A percentile compares a stretch with the other conserved stretches of the same genome.
Evolutionary conservation across 148 eudicot genomes (phyloP).

Genomic region (Persicaria tinctoria): DNA sequence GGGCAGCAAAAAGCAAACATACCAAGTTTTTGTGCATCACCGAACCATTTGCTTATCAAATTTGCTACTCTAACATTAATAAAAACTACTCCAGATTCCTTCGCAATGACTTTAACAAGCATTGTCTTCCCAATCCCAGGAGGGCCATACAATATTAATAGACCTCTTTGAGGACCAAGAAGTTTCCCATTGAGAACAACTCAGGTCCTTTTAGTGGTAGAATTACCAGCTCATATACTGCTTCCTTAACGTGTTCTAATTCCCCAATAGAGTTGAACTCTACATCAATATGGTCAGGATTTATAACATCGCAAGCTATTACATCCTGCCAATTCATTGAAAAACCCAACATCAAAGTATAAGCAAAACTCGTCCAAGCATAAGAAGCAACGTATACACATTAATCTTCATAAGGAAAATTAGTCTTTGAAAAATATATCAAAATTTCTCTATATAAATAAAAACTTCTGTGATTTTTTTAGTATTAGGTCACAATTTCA

Average conservation of each 20-base stretch:
- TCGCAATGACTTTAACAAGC: conserved; percentile 99
- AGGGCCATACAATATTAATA: conserved; percentile 72
- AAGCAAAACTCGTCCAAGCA: not conserved
- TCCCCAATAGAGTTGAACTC: conserved; percentile 82
- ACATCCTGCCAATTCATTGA: conserved; percentile 46
- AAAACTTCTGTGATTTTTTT: too few species aligned
- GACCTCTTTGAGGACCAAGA: conserved; percentile 84
- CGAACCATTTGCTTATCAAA: conserved; percentile 98
- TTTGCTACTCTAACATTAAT: conserved; percentile 84
- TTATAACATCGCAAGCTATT: conserved; percentile 87
- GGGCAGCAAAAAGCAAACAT: conserved; percentile 17
- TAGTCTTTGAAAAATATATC: too few species aligned
- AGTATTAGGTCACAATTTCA: too few species aligned
- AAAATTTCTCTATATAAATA: too few species aligned
- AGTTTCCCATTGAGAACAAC: conserved; percentile 76
- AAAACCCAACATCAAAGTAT: not conserved
- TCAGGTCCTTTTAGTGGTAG: conserved; percentile 85
- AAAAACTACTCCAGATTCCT: conserved; percentile 95
- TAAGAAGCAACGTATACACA: not conserved
- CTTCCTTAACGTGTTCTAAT: conserved; percentile 71
- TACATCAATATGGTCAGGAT: conserved; percentile 84
- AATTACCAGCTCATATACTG: conserved; percentile 73
- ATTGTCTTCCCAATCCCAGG: conserved; percentile 98
- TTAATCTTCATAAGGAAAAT: too few species aligned
- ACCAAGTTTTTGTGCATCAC: conserved; percentile 98